Evolutionary conservation across 306 rosid species (phyloP), one percentile per base, ranked within the genome.

Genomic region (Hippophae tibetana): DNA sequence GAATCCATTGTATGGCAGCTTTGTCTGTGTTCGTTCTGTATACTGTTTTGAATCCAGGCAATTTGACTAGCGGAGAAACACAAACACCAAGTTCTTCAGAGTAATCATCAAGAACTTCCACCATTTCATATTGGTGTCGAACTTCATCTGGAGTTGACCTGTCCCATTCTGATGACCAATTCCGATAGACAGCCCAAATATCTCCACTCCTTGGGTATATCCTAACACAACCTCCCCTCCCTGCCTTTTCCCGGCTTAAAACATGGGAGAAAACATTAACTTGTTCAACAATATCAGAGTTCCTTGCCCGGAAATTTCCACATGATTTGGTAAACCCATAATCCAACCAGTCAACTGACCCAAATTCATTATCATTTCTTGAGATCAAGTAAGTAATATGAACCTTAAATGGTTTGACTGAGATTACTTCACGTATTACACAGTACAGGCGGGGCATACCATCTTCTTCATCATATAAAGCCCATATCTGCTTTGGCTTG

Each of bases 371-470:
- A 74, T 93, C 95, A 18, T 95, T 86, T 73, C 89, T 93, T 10
- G 99, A 93, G 73, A 67, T 79, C 81, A 93, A 74, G 81, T 86
- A 93, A 72, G 90, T 82, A 13, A 93, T 88, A 66, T 64, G 89
- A 69, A 93, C 68, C 77, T 85, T 88, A 52, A 93, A 93, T 60
- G 99, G 99, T 57, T 69, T 78, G 62, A 93, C 70, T 31, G 99
- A 84, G 69, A 88, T 66, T 45, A 93, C 79, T 77, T 93, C 97
- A 5, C 97, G 99, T 76, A 93, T 76, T 64, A 93, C 72, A 74
- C 99, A 93, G 81, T 93, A 89, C 83, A 93, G 76, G 44, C 99
- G 90, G 23, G 99, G 99, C 99, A 93, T 93, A 40, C 97, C 97
- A 66, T 93, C 99, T 61, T 90, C 97, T 72, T 93, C 99, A 51